Evolutionary conservation across 345 rosid genomes (phyloP).

Genomic region (Syzygium oleosum): DNA sequence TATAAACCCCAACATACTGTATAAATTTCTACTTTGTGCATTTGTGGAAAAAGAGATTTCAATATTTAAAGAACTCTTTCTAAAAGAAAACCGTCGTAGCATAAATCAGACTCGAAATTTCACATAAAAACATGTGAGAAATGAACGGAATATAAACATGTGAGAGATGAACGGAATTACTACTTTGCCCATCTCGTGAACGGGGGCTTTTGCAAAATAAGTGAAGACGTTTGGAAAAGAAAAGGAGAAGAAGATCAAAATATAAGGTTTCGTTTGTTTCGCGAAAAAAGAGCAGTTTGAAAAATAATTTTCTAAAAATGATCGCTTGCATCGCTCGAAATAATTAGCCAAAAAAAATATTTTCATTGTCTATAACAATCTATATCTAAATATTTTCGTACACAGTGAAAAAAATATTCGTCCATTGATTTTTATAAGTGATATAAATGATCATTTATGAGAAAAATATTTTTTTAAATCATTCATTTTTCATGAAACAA

Average conservation of each 20-base stretch:
- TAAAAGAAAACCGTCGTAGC: neutral
- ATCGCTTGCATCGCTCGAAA: fast-evolving
- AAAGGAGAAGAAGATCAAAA: neutral
- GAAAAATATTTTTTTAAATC: neutral
- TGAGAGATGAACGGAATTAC: neutral
- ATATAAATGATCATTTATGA: neutral
- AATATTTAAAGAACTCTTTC: neutral
- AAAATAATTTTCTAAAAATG: neutral
- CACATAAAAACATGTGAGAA: neutral
- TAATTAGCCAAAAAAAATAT: neutral
- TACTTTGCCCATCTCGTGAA: neutral
- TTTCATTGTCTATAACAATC: neutral
- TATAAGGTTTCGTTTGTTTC: neutral
- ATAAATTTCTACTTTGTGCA: neutral
- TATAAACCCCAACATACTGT: no score
- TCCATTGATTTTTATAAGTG: neutral
- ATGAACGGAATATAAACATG: neutral
- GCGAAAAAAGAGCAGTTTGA: fast-evolving
- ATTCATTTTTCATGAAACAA: neutral
- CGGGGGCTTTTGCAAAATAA: neutral
- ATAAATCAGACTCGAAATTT: neutral
- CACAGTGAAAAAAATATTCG: fast-evolving
- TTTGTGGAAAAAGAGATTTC: neutral
- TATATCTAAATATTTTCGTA: neutral
- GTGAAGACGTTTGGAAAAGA: neutral